These are phyloP conservation scores for Erodium chrysanthum DNA, from an alignment of 441 rosid genomes.

Conservation along the genomic window DNA sequence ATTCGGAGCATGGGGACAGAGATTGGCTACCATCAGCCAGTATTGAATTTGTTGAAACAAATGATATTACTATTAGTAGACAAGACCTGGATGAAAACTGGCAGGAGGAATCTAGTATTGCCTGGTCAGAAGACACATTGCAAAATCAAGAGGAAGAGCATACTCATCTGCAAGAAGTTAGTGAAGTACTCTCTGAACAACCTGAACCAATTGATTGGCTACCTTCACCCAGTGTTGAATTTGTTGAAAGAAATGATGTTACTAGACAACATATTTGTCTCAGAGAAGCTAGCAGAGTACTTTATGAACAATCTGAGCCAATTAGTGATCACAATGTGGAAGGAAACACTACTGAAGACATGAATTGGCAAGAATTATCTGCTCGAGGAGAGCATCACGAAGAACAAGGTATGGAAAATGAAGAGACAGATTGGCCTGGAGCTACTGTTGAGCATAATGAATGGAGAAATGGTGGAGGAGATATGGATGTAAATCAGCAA, in stretches of 20 bases:
- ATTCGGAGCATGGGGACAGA: slow-evolving; percentile 31
- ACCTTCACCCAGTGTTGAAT: not conserved
- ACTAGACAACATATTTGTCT: no score
- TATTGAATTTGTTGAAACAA: not conserved
- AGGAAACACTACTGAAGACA: slow-evolving; percentile 26
- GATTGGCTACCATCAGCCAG: slow-evolving; percentile 27
- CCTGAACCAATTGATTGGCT: not conserved
- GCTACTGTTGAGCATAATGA: slow-evolving; percentile 31
- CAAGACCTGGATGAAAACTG: not conserved
- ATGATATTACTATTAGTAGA: not conserved
- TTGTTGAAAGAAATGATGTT: not conserved
- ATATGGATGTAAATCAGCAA: slow-evolving; percentile 23
- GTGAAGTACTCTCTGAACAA: slow-evolving; percentile 13
- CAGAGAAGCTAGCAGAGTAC: not conserved
- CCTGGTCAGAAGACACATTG: not conserved
- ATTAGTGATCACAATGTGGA: slow-evolving; percentile 22
- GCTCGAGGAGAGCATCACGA: slow-evolving; percentile 27
- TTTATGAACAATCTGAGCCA: slow-evolving; percentile 26
- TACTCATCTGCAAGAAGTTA: not conserved
- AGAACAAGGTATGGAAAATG: slow-evolving; percentile 34
- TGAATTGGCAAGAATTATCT: slow-evolving; percentile 25
- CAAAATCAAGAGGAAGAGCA: not conserved
- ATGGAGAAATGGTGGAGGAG: slow-evolving; percentile 32
- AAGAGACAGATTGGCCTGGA: slow-evolving; percentile 32
- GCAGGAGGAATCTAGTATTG: not conserved